Conservation (phyloP, 2,329 filamentous ascomycete genomes). For the Botrytis deweyae region DNA sequence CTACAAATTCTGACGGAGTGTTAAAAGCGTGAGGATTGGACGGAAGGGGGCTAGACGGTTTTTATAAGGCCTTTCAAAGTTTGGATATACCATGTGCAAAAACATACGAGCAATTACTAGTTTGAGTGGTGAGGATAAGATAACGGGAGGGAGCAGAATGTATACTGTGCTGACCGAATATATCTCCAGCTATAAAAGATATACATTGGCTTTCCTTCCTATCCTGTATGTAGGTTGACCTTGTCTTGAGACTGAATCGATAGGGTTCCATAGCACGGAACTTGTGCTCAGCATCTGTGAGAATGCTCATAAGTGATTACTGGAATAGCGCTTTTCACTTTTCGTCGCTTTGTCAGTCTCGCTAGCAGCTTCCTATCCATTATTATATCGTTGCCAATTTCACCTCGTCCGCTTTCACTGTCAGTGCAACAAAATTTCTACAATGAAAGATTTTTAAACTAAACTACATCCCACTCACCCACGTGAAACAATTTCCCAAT, state of each 20-base stretch:
- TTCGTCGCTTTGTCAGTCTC: neutral
- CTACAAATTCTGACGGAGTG: neutral
- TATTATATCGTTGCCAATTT: neutral
- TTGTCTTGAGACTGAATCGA: fast-evolving
- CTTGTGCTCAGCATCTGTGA: too few relatives aligned
- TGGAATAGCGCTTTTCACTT: neutral
- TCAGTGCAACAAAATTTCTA: neutral
- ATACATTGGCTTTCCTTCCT: neutral
- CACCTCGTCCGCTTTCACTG: neutral
- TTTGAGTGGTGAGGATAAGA: too few relatives aligned
- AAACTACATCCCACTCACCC: too few relatives aligned
- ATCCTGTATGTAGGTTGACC: neutral
- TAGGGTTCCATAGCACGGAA: neutral
- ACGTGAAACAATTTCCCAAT: too few relatives aligned
- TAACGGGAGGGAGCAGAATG: too few relatives aligned
- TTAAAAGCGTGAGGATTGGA: neutral
- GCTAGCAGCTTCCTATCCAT: neutral
- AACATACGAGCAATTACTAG: neutral
- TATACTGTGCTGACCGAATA: neutral
- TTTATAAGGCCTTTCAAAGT: neutral
- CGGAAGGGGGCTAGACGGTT: neutral
- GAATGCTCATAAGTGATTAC: neutral
- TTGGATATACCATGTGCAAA: neutral
- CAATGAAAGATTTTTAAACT: too few relatives aligned
- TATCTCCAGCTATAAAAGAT: neutral